These are phyloP conservation scores for Mucor plumbeus DNA, from an alignment of 371 early-diverging fungal genomes.

Conservation along the genomic window DNA sequence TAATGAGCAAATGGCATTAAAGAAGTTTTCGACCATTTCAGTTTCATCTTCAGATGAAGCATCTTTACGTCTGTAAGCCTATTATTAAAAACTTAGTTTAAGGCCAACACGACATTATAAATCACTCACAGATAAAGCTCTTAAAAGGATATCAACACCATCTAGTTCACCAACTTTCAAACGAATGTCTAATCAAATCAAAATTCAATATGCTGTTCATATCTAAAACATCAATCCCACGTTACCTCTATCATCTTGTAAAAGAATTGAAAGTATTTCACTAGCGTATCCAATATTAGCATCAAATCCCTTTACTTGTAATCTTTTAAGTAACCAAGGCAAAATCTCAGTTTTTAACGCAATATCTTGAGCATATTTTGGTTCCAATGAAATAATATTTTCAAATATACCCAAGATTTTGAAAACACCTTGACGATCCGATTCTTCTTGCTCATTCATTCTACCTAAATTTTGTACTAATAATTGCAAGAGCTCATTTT, in stretches of 20 bases:
- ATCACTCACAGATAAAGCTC: conserved; percentile 57
- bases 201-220: neutral
- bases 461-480: conserved; percentile 81
- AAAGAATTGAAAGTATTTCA: conserved; percentile 84
- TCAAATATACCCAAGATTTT: conserved; percentile 87
- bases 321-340: conserved; percentile 75
- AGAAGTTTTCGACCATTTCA: conserved; percentile 90
- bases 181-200: conserved; percentile 57
- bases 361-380: conserved; percentile 66
- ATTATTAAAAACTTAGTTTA: neutral
- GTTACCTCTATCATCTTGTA: conserved; percentile 73
- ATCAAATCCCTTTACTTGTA: conserved; percentile 65
- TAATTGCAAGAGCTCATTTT: conserved; percentile 75
- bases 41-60: conserved; percentile 84
- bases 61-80: conserved; percentile 74
- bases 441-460: conserved; percentile 77
- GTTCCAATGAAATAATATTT: conserved; percentile 79
- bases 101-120: neutral
- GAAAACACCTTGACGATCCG: conserved; percentile 89
- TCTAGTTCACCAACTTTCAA: conserved; percentile 63
- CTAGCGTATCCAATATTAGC: conserved; percentile 86
- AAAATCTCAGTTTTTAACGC: conserved; percentile 68
- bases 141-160: conserved; percentile 78
- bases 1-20: conserved; percentile 78
- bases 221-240: neutral